Evolutionary conservation across 2,329 filamentous ascomycete species (phyloP).

Genomic region (Ophiostoma sp.): DNA sequence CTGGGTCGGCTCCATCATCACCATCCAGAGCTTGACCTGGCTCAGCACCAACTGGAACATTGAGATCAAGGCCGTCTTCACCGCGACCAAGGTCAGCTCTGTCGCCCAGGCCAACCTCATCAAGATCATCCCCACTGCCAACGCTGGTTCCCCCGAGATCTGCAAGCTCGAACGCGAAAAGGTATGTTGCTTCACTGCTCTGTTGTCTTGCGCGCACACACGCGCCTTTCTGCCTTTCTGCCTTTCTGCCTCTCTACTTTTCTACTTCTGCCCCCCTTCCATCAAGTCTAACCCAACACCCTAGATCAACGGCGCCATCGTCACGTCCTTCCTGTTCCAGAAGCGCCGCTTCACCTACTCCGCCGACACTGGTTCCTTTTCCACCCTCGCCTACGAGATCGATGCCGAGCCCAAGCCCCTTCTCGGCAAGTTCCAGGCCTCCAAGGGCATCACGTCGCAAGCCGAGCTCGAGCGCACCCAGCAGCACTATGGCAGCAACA

Average conservation of each 20-base stretch:
- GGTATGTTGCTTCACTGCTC: background rate
- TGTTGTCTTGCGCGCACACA: background rate
- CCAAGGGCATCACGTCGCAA: conserved; percentile 65
- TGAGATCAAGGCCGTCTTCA: conserved; percentile 75
- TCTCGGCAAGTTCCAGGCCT: conserved; percentile 72
- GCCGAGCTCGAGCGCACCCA: conserved; percentile 74
- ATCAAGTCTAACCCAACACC: background rate
- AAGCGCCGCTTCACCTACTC: conserved; percentile 93
- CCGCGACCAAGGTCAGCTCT: conserved; percentile 61
- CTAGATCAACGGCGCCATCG: conserved; percentile 63
- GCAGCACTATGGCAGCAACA: conserved; percentile 92
- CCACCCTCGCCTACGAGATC: conserved; percentile 74
- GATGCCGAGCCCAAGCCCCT: conserved; percentile 78
- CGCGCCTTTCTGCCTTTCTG: background rate
- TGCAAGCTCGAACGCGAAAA: conserved; percentile 73
- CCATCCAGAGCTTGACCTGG: conserved; percentile 82
- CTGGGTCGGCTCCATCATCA: conserved; percentile 83
- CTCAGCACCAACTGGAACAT: conserved; percentile 98
- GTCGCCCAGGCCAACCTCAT: conserved; percentile 75
- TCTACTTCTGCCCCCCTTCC: background rate
- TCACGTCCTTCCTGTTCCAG: conserved; percentile 89
- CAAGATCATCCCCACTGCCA: conserved; percentile 85
- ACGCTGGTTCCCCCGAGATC: conserved; percentile 85
- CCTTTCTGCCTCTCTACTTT: background rate
- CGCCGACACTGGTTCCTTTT: conserved; percentile 64